These are phyloP conservation scores for Phytophthora rubi DNA, from an alignment of 352 stramenopile species.

Conservation along the genomic window DNA sequence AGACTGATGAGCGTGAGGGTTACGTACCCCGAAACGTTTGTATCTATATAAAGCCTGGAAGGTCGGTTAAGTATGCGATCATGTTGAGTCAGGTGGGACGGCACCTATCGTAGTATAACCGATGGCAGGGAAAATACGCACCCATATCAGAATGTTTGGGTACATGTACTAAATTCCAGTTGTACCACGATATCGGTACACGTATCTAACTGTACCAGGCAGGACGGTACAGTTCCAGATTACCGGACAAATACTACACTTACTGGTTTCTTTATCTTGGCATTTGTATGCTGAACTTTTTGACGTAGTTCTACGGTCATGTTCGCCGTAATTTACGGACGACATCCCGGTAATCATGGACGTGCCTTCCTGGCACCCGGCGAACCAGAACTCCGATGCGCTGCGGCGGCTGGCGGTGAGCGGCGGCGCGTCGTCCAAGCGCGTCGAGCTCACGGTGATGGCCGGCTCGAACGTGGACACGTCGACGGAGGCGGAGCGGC, in stretches of 20 bases:
- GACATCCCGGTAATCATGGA: constrained; percentile 46
- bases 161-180: not conserved
- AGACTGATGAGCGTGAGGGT: not conserved
- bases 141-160: constrained; percentile 14
- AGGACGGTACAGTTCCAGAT: too few species aligned
- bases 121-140: constrained; percentile 6
- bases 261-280: too few species aligned
- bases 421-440: constrained; percentile 30
- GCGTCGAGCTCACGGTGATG: constrained; percentile 63
- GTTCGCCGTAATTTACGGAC: too few species aligned
- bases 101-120: constrained; percentile 10
- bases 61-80: not conserved
- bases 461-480: constrained; percentile 58
- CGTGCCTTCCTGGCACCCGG: constrained; percentile 76
- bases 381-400: constrained; percentile 62
- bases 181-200: not conserved
- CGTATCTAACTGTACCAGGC: too few species aligned
- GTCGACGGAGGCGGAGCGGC: constrained; percentile 68
- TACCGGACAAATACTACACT: too few species aligned
- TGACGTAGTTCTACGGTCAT: too few species aligned
- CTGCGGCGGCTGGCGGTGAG: constrained; percentile 37
- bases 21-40: too few species aligned
- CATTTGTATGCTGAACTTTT: too few species aligned
- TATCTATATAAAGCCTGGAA: not conserved
- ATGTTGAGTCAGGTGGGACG: constrained; percentile 1